Base-by-base conservation (phyloP, 2,329 filamentous ascomycete species). In the Pestalotiopsis fici region DNA sequence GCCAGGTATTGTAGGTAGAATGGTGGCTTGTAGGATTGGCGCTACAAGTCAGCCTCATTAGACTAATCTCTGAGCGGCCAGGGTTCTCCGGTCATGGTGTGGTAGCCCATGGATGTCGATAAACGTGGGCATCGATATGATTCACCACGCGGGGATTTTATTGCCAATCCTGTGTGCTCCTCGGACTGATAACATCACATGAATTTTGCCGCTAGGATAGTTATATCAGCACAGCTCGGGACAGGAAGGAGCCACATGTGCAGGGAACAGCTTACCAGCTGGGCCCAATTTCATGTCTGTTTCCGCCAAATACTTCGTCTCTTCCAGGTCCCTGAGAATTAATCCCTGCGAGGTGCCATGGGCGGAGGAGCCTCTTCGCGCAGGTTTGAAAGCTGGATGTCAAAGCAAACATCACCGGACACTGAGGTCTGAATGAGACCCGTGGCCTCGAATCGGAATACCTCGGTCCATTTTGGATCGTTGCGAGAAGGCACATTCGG, bases 391-490 rank as follows among this genome's bases (percentile, higher is more conserved):
- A 74, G 55, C 9, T 70, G 64, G n/a, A 74, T 50, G 1, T 68
- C 66, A 31, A 70, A 62, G 31, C 57, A 67, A 28, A 23, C 12
- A 28, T 65, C 65, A 57, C 68, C 68, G 11, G 71, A 71, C 3
- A 70, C 69, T 1, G 73, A 67, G 1, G 73, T 71, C 6, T 71
- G 59, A 3, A 69, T 64, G 25, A 80, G 66, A 25, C 77, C 77
- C 0, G 78, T 78, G 3, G 79, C 78, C 59, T 84, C 79, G 80
- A 81, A 83, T 71, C 84, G 82, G 69, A 82, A 84, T 72, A 83
- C 78, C 74, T 84, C 82, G 6, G 80, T 78, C 80, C 80, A 83
- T 66, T 80, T 78, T 2, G 81, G 81, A 65, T 83, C 72, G 54
- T 80, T 74, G 3, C 80, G 77, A 0, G 81, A 82, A 0, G 80